These are phyloP conservation scores for Amyloporia xantha DNA, from an alignment of 768 basidiomycete genomes.

Conservation along the genomic window DNA sequence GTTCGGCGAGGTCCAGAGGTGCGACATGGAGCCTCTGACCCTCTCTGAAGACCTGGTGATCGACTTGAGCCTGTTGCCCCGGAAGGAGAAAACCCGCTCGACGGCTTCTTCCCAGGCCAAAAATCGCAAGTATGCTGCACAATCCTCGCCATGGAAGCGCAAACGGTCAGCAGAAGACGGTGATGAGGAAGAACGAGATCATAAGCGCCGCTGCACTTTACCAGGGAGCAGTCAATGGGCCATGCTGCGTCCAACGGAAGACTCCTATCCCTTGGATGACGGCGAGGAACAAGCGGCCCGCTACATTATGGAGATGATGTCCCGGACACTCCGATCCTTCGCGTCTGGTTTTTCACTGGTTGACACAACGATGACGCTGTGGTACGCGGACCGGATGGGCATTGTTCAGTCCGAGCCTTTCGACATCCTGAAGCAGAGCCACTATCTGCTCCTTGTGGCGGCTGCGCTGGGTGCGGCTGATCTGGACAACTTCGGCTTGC, in stretches of 20 bases:
- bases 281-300: neutral
- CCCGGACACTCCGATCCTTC: neutral
- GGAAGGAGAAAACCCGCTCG: neutral
- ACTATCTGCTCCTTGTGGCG: constrained; percentile 17
- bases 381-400: constrained; percentile 25
- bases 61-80: neutral
- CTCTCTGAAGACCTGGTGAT: neutral
- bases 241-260: neutral
- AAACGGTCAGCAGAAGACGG: neutral
- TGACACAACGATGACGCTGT: constrained; percentile 13
- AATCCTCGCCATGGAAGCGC: neutral
- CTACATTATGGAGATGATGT: constrained; percentile 2
- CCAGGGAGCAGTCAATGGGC: too few species aligned
- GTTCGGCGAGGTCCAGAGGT: neutral
- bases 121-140: neutral
- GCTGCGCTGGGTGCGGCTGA: constrained; percentile 13
- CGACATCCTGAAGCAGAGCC: constrained; percentile 13
- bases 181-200: too few species aligned
- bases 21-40: neutral
- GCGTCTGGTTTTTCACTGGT: constrained; percentile 19
- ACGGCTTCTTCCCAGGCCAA: too few species aligned
- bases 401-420: constrained; percentile 16
- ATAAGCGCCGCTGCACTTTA: neutral
- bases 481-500: constrained; percentile 12
- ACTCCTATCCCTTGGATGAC: neutral